Base-by-base conservation (phyloP, 306 rosid genomes). In the Quercus bicolor region DNA sequence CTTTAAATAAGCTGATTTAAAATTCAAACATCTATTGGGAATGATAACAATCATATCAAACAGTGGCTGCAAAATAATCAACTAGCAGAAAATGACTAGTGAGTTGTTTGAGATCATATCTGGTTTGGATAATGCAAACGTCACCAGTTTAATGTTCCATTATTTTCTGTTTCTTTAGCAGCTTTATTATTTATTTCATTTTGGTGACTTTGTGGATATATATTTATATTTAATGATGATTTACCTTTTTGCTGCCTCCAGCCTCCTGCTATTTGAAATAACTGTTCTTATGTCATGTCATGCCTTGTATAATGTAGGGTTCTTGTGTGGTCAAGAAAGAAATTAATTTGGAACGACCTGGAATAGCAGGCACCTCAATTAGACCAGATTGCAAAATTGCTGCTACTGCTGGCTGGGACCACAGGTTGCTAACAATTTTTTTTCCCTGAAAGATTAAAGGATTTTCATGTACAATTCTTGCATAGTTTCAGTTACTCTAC, bases 401-500 rank as follows among this genome's bases (percentile, higher is more conserved):
- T 69, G 96, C 98, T 28, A 91, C 98, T 57, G 95, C 98, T 75
- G 98, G 98, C 75, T 95, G 98, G 98, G 98, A 95, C 80, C 98
- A 92, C 87, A 92, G 98, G 98, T 94, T 71, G 57, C 78, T 72
- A 76, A 75, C 61, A 5, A 56, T 20, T 13, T 76, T 52, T 45
- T 12, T 37, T 15, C 61, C 10, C 33, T 10, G 43, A 45, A 70
- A 72, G 26, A 51, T 68, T 34, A 65, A 8, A 73, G 23, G 51
- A 52, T 40, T 10, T 16, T 51, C 23, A 48, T 43, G 16, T 40
- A 20, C 11, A 28, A 29, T 26, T 52, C 11, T n/a, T 65, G 48
- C 48, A 31, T 29, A 33, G 43, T 65, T 29, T 31, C 24, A 31
- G 21, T 65, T 65, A 65, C 12, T 65, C 4, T 65, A 5, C 19